Base-by-base conservation (phyloP, 2,329 filamentous ascomycete species). In the Sarocladium strictum region DNA sequence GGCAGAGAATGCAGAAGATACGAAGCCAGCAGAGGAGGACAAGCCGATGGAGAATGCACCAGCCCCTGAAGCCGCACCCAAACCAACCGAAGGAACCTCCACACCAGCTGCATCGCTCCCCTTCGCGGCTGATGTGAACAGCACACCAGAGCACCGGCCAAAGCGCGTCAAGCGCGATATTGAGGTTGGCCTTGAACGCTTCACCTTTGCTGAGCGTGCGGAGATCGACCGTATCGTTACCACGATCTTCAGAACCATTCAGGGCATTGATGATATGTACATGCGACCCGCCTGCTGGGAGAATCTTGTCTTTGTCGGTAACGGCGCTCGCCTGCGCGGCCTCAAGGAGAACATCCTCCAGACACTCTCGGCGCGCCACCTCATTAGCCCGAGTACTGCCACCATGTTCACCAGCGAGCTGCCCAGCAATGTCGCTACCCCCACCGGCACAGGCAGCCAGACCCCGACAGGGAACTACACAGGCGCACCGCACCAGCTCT, bases 401-500 rank as follows among this genome's bases (percentile, higher is more conserved):
- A 97, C 92, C 40, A 97, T 97, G 64, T 97, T 97, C 77, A 96
- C 92, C 33, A 96, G 91, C 21, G 94, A 99, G 70, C 84, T 97
- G 35, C 94, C 94, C 7, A 97, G 91, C 9, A 93, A 94, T 71
- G 83, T 97, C 66, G 91, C 89, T 27, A 97, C 94, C 0, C 94
- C 94, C 1, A 81, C 87, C 11, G 92, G 90, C 19, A 97, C 93
- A 1, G 93, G 93, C 32, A 84, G 91, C 15, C 94, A 96, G 70
- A 97, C 93, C 1, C 95, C 94, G 1, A 90, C 89, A 2, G 79
- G 75, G 62, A 80, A 74, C 59, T 80, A 75, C 67, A 76, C 68
- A 65, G 85, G 65, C 58, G 77, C 70, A 53, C 76, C 78, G 54
- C 77, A 78, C 67, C 80, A 84, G 72, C 75, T 83, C 72, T 75